A percentile compares a stretch with the other conserved stretches of the same genome.
These are phyloP conservation scores for Capsicum chinense DNA, from an alignment of 257 asterid genomes.

Conservation along the genomic window DNA sequence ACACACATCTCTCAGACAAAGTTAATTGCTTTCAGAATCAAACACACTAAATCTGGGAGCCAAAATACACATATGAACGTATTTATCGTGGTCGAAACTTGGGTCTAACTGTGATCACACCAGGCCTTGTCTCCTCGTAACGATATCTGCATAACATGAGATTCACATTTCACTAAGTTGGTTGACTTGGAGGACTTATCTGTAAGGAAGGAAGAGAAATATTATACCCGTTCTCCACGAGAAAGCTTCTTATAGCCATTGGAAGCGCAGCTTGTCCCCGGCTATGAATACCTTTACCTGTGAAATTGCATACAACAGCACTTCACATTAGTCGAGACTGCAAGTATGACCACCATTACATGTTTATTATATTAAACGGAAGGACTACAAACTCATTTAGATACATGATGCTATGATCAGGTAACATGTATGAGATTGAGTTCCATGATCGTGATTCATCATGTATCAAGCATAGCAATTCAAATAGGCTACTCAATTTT, in stretches of 20 bases:
- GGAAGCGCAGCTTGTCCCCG: conserved; percentile 84
- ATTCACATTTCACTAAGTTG: background rate
- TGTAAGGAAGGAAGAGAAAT: conserved; percentile 21
- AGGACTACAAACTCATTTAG: background rate
- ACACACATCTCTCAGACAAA: background rate
- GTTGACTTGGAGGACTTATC: background rate
- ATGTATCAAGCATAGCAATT: conserved; percentile 20
- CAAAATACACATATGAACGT: background rate
- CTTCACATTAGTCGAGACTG: background rate
- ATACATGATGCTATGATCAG: background rate
- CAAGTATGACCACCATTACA: background rate
- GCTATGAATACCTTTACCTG: conserved; percentile 92
- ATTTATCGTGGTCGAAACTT: conserved; percentile 49
- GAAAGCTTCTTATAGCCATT: conserved; percentile 70
- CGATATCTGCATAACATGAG: conserved; percentile 55
- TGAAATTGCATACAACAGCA: conserved; percentile 15
- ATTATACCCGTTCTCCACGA: conserved; percentile 60
- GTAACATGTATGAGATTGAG: conserved; percentile 12
- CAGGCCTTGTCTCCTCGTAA: conserved; percentile 74
- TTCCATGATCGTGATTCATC: background rate
- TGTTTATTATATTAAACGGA: background rate
- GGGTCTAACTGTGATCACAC: conserved; percentile 62
- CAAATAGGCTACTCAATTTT: conserved; percentile 18
- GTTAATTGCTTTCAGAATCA: background rate
- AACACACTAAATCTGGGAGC: background rate